Evolutionary conservation across 1,139 yeast genomes (phyloP).

Genomic region (Candida frijolesensis): DNA sequence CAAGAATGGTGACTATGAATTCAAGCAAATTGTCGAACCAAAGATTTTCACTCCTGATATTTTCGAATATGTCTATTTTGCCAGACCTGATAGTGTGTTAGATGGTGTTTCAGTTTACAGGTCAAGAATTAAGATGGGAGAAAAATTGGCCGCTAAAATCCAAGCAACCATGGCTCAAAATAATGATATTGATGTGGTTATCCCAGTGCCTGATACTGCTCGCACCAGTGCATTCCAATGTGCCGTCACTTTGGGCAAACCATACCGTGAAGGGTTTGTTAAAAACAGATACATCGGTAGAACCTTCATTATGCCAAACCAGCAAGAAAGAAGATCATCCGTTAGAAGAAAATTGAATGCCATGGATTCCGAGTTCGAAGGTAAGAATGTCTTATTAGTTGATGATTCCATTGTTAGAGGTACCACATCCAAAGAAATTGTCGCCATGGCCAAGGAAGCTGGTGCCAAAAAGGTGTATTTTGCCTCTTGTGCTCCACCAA

Average conservation of each 20-base stretch:
- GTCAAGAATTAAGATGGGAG: slow-evolving; percentile 93
- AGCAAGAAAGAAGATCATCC: slow-evolving; percentile 88
- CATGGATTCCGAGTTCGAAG: slow-evolving; percentile 89
- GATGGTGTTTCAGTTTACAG: slow-evolving; percentile 96
- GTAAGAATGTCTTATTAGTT: slow-evolving; percentile 83
- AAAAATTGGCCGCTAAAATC: slow-evolving; percentile 77
- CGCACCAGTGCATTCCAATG: slow-evolving; percentile 93
- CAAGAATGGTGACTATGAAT: slow-evolving; percentile 67
- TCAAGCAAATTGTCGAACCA: slow-evolving; percentile 83
- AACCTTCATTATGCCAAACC: slow-evolving; percentile 98
- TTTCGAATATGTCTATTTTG: slow-evolving; percentile 96
- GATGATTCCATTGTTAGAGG: slow-evolving; percentile 98
- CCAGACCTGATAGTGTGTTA: slow-evolving; percentile 93
- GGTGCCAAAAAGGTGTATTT: slow-evolving; percentile 92
- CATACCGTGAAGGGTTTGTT: slow-evolving; percentile 96
- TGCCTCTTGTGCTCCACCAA: slow-evolving; percentile 98
- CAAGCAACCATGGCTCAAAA: slow-evolving; percentile 47
- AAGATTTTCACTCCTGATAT: slow-evolving; percentile 88
- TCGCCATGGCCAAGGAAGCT: slow-evolving; percentile 96
- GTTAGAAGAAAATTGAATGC: slow-evolving; percentile 95
- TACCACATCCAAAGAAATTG: slow-evolving; percentile 94
- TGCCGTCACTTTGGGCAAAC: slow-evolving; percentile 76
- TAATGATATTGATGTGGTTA: slow-evolving; percentile 84
- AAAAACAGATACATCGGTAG: slow-evolving; percentile 96
- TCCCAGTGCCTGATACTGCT: slow-evolving; percentile 97